These are phyloP conservation scores for Xylaria hypoxylon DNA, from an alignment of 2,329 filamentous ascomycete species.

Conservation along the genomic window DNA sequence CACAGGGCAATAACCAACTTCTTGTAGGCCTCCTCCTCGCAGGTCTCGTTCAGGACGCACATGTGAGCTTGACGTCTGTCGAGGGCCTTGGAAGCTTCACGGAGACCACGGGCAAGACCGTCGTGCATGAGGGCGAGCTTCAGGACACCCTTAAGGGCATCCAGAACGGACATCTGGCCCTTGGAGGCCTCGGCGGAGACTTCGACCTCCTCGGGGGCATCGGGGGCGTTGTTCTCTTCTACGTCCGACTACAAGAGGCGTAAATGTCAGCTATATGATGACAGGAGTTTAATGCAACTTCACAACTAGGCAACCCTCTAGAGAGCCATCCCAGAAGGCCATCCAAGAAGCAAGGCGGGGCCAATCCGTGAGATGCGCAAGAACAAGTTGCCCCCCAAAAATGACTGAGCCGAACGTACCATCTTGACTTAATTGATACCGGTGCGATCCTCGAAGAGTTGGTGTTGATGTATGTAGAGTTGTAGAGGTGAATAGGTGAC, in stretches of 20 bases:
- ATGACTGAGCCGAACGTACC: constrained; percentile 59
- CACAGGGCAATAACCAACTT: constrained; percentile 99
- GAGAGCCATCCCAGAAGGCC: background rate
- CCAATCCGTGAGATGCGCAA: background rate
- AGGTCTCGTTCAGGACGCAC: constrained; percentile 99
- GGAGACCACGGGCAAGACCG: constrained; percentile 96
- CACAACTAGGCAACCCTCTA: constrained; percentile 5
- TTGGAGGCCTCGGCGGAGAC: constrained; percentile 90
- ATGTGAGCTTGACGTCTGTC: constrained; percentile 99
- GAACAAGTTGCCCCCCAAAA: background rate
- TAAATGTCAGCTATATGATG: constrained; percentile 41
- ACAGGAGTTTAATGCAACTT: constrained; percentile 18
- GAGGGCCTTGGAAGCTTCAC: constrained; percentile 98
- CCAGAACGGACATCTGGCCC: constrained; percentile 96
- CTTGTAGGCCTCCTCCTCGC: constrained; percentile 99
- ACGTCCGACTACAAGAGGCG: constrained; percentile 85
- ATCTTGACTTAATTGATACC: constrained; percentile 70
- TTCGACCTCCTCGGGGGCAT: constrained; percentile 90
- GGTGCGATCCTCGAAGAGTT: constrained; percentile 76
- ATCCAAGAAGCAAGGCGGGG: constrained; percentile 27
- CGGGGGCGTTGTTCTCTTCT: constrained; percentile 97
- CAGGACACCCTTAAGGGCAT: constrained; percentile 98
- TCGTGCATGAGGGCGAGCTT: constrained; percentile 99
- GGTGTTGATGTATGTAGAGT: constrained; percentile 44
- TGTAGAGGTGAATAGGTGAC: constrained; percentile 38